Conservation (phyloP, 768 basidiomycete genomes). For the Ramaria rubella region DNA sequence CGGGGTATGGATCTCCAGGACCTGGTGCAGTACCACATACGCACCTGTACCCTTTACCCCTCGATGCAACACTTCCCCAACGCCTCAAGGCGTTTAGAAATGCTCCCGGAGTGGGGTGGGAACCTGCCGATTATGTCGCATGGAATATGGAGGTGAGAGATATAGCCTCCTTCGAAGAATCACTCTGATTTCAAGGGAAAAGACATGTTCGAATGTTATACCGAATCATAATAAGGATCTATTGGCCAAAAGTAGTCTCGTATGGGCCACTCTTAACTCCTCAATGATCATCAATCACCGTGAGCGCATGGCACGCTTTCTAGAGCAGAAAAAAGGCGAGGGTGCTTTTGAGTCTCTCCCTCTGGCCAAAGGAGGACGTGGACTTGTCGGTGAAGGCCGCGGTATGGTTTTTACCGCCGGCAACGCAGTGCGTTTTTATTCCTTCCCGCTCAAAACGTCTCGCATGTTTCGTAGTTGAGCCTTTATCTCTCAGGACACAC, state of each 20-base stretch:
- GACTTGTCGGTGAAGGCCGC: constrained; percentile 14
- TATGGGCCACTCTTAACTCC: constrained; percentile 10
- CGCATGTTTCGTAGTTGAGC: not conserved
- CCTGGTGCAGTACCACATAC: constrained; percentile 7
- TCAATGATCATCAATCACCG: constrained; percentile 10
- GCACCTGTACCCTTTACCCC: constrained; percentile 22
- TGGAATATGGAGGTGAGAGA: constrained; percentile 28
- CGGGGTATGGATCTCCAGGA: not conserved
- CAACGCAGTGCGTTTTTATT: constrained; percentile 21
- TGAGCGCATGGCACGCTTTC: constrained; percentile 11
- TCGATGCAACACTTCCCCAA: constrained; percentile 25
- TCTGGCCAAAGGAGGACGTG: not conserved
- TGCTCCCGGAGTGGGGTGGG: constrained; percentile 26
- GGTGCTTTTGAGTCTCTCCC: constrained; percentile 12
- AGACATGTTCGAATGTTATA: constrained; percentile 19
- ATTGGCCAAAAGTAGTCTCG: constrained; percentile 5
- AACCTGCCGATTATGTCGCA: constrained; percentile 25
- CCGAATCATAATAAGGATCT: constrained; percentile 24
- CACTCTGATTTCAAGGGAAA: not conserved
- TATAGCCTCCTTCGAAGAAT: not conserved
- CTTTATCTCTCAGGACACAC: constrained; percentile 19
- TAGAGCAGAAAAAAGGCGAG: constrained; percentile 6
- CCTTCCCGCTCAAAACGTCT: not conserved
- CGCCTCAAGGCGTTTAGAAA: constrained; percentile 27
- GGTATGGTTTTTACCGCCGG: constrained; percentile 39